A percentile compares a stretch with the other conserved stretches of the same genome.
phyloP scores from a whole-genome alignment of 1,284 basidiomycete species.

The Puccinia polysora region DNA sequence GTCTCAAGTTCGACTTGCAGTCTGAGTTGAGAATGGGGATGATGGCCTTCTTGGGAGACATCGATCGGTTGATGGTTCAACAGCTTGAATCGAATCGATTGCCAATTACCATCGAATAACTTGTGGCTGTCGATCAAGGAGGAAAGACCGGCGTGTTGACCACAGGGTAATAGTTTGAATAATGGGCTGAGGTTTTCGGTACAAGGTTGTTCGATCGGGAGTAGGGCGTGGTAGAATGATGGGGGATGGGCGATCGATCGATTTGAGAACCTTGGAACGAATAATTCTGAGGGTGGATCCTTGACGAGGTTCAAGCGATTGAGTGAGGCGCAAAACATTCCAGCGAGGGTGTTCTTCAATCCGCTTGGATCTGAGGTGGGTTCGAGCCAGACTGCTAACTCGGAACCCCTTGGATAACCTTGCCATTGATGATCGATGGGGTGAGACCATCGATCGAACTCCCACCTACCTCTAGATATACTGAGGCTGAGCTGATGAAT shows the following conservation, averaged over 20 bases:
- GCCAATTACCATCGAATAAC: conserved; percentile 80
- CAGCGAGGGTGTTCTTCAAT: conserved; percentile 79
- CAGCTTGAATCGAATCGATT: conserved; percentile 71
- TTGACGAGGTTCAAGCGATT: conserved; percentile 57
- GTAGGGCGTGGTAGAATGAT: conserved; percentile 55
- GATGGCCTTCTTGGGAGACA: background rate
- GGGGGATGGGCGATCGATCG: conserved; percentile 45
- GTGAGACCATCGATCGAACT: conserved; percentile 44
- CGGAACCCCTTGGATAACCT: conserved; percentile 17
- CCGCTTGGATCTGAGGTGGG: conserved; percentile 57
- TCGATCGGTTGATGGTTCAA: conserved; percentile 3
- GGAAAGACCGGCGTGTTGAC: conserved; percentile 82
- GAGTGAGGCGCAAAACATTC: conserved; percentile 88
- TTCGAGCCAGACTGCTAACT: conserved; percentile 14
- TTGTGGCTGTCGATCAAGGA: conserved; percentile 76
- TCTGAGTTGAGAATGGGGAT: background rate
- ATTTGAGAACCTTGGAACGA: conserved; percentile 42
- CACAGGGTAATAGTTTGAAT: conserved; percentile 88
- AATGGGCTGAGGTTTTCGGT: conserved; percentile 97
- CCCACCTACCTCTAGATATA: conserved; percentile 47
- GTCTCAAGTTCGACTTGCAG: conserved; percentile 33
- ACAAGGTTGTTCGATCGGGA: conserved; percentile 79
- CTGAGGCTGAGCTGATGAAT: conserved; percentile 78
- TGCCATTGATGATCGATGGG: conserved; percentile 2
- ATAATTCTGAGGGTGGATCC: conserved; percentile 46